Conservation (phyloP, 495 filamentous ascomycete genomes). For the Xylaria telfairii region DNA sequence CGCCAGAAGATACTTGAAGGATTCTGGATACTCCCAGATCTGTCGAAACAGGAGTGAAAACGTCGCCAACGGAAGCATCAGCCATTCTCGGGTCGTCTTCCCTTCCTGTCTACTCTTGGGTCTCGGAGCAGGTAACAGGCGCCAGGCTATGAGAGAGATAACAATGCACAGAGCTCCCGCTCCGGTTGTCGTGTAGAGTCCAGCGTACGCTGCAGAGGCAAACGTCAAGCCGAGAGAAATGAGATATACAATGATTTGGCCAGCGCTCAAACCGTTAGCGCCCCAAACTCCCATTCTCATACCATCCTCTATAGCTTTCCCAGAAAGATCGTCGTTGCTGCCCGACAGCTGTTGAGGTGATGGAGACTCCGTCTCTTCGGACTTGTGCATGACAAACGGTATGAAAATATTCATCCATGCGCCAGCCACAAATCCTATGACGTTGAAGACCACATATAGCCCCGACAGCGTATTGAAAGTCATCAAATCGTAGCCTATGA, state of each 20-base stretch:
- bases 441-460: not conserved
- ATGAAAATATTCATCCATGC: constrained; percentile 15
- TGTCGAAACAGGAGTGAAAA: constrained; percentile 4
- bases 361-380: not conserved
- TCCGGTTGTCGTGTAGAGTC: constrained; percentile 2
- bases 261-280: constrained; percentile 5
- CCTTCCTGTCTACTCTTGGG: not conserved
- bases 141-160: not conserved
- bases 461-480: constrained; percentile 1
- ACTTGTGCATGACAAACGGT: constrained; percentile 8
- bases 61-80: not conserved
- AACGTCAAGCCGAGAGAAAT: constrained; percentile 6
- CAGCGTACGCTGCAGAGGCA: not conserved
- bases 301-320: not conserved
- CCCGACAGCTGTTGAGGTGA: not conserved
- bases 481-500: not conserved
- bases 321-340: not conserved
- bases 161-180: not conserved
- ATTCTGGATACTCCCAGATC: constrained; percentile 6
- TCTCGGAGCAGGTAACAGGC: not conserved
- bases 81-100: not conserved
- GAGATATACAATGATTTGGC: constrained; percentile 1
- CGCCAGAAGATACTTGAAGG: constrained; percentile 4
- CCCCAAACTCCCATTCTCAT: constrained; percentile 14
- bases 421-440: constrained; percentile 6